Evolutionary conservation across 2,329 filamentous ascomycete species (phyloP), one percentile per base, ranked within the genome.

Genomic region (Cryphonectria radicalis): DNA sequence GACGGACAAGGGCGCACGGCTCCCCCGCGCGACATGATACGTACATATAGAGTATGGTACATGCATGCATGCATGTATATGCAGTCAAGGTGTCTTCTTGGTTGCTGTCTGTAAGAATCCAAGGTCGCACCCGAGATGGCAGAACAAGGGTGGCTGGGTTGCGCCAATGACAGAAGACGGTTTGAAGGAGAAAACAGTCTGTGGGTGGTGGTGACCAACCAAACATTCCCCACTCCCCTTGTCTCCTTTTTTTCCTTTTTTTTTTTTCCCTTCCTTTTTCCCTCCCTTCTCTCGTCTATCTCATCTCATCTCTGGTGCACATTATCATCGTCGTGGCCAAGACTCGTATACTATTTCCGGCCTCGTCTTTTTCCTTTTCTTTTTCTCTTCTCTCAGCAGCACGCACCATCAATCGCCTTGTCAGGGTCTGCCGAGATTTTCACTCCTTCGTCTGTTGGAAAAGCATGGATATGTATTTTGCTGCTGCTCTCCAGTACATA

Each of bases 241-340:
- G 46, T 50, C 46, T 50, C 46, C 46, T 50, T 50, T 50, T n/a
- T 50, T 19, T 46, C 14, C 37, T 40, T 40, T 40, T 40, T 40
- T 40, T 40, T 10, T 40, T 40, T 40, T 40, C 10, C 4, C 2
- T 50, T 22, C 5, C 22, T 50, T 50, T 19, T 50, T 50, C 43
- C 19, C 19, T 28, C 6, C 3, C 10, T 17, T 35, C 43, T 69
- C 22, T 62, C 43, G 25, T 62, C 10, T 53, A 42, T 67, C 59
- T 71, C 70, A 50, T 64, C 46, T 50, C 46, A 50, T 50, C 46
- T 43, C n/a, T 71, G 55, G 53, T 57, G 63, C 50, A 69, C 42
- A 69, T 71, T 71, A 63, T 66, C 70, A 71, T 69, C 63, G 70
- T 60, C 70, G 35, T 32, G 25, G 67, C 70, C 67, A 65, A 69